Conservation (phyloP, 306 rosid genomes). For the Castanea mollissima region DNA sequence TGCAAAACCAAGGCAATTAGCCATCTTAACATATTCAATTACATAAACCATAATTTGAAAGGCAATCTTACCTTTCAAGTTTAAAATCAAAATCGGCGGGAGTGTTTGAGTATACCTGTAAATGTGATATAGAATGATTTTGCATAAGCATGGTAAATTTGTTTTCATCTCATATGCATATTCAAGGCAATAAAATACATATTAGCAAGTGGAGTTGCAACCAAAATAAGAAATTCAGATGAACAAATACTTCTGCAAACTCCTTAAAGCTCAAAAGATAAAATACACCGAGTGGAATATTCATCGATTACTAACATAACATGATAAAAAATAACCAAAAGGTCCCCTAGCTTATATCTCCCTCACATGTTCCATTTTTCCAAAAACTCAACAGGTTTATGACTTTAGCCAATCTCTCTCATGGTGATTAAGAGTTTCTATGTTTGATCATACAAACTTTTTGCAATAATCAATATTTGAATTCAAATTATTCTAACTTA, state of each 20-base stretch:
- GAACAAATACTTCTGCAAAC: neutral
- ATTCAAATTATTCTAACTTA: no score
- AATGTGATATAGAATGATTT: neutral
- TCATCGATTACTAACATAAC: neutral
- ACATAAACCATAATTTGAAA: slow-evolving; percentile 13
- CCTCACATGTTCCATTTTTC: neutral
- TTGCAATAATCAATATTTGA: no score
- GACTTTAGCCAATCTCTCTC: neutral
- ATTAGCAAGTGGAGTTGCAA: neutral
- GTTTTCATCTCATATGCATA: neutral
- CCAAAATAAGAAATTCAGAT: neutral
- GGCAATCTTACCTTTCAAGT: slow-evolving; percentile 62
- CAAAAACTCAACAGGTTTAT: neutral
- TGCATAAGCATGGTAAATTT: slow-evolving; percentile 13
- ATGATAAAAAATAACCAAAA: neutral
- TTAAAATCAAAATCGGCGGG: slow-evolving; percentile 97
- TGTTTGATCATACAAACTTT: neutral
- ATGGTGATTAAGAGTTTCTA: neutral
- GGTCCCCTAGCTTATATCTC: neutral
- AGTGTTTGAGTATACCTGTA: slow-evolving; percentile 88
- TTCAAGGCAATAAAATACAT: neutral
- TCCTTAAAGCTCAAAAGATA: neutral
- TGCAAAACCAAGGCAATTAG: slow-evolving; percentile 37
- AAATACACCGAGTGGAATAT: neutral
- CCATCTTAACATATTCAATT: slow-evolving; percentile 10